Base-by-base conservation (phyloP, 768 basidiomycete genomes). In the Rhodocollybia butyracea region DNA sequence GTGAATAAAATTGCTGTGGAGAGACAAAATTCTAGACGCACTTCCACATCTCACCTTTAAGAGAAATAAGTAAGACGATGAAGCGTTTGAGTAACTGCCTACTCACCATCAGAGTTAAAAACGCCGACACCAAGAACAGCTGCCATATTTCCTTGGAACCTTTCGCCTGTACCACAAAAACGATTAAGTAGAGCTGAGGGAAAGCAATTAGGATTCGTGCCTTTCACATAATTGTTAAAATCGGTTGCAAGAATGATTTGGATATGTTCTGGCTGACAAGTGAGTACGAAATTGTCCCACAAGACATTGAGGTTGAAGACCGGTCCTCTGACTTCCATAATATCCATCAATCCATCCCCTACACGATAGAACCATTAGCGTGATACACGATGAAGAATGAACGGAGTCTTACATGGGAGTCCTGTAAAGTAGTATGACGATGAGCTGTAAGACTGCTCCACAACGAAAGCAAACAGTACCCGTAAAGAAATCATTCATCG, bases 51-150 rank as follows among this genome's bases (percentile, higher is more conserved):
- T 78, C 34, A 19, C 39, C 39, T 40, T 40, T 17, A 17, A 5
- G 5, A 6, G 8, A 40, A n/a, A 76, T 30, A 70, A 74, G 75
- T 41, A 21, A 24, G 24, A 1, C 24, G 19, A 22, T 42, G 40
- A 7, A 30, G 51, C 66, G 36, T 51, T 12, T n/a, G 26, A 54
- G 3, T 11, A 5, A 39, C 29, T 52, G 72, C 56, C n/a, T 19
- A 17, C 39, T 40, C 60, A 78, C 85, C 85, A 52, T 87, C 84
- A 13, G 83, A 81, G 59, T 88, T 87, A 64, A 88, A 88, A 3
- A 88, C 82, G 0, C 87, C 87, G 11, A 76, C 75, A 0, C 87
- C 87, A 15, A 87, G 67, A 11, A 86, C 73, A 1, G 76, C 72
- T 3, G 67, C 66, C 73, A 80, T 74, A 15, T 70, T 70, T 21